phyloP scores from a whole-genome alignment of 192 early-diverging fungal genomes.

The Coemansia umbellata region DNA sequence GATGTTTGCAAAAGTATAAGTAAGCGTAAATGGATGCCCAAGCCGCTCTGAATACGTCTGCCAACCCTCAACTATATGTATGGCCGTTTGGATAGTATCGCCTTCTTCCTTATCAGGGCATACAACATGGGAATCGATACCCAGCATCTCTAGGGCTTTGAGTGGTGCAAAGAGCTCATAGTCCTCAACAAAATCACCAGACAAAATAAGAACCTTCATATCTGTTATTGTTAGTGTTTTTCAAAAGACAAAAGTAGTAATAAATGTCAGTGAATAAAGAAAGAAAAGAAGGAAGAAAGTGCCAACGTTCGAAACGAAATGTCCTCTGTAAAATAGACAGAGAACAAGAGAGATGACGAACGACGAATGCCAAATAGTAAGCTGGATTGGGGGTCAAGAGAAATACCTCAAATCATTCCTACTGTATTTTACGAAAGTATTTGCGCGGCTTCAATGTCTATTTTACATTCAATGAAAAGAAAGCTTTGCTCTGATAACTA shows the following conservation, averaged over 20 bases:
- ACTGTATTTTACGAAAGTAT: too few species aligned
- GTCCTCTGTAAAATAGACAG: too few species aligned
- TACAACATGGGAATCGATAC: conserved; percentile 51
- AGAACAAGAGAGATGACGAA: too few species aligned
- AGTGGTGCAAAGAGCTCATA: conserved; percentile 56
- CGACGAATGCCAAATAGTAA: too few species aligned
- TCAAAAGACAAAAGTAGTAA: too few species aligned
- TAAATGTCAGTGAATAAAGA: too few species aligned
- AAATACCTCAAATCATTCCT: too few species aligned
- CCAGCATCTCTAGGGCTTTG: conserved; percentile 52
- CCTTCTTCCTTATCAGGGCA: conserved; percentile 54
- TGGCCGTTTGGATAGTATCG: conserved; percentile 46
- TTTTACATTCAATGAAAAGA: too few species aligned
- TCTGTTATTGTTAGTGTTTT: background rate
- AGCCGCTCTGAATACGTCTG: conserved; percentile 53
- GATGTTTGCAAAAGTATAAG: conserved; percentile 43
- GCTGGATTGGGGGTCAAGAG: too few species aligned
- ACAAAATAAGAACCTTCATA: conserved; percentile 35
- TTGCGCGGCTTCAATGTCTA: too few species aligned
- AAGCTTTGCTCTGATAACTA: too few species aligned
- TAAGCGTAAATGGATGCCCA: conserved; percentile 50
- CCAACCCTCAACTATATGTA: conserved; percentile 51
- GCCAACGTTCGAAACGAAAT: too few species aligned
- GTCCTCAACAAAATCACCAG: conserved; percentile 48
- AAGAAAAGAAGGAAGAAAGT: background rate